Conservation (phyloP, 2,329 filamentous ascomycete species). For the Ophiostoma sp. region DNA sequence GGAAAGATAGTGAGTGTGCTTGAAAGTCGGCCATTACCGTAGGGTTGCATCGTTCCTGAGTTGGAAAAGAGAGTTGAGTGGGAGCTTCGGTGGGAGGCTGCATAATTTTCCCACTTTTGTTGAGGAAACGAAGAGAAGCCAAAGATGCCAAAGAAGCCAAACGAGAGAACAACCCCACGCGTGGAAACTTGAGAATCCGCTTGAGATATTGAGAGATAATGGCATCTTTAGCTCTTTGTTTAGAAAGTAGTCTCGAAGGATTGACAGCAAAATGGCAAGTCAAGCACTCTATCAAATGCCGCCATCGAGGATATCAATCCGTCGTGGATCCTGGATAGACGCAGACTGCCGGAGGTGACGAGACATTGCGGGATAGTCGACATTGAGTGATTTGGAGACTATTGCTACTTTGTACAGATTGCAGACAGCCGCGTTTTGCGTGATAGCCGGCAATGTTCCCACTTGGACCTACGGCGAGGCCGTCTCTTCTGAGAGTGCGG, state of each 20-base stretch:
- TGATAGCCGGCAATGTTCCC: not conserved
- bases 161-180: not conserved
- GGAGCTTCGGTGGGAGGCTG: not conserved
- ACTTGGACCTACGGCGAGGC: not conserved
- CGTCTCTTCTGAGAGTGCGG: not conserved
- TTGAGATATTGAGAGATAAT: not conserved
- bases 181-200: not conserved
- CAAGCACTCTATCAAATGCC: not conserved
- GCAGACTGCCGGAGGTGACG: conserved; percentile 3
- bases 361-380: not conserved
- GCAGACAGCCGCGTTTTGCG: not conserved
- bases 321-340: not conserved
- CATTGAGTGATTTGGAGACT: not conserved
- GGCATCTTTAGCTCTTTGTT: not conserved
- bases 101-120: not conserved
- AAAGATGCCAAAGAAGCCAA: not conserved
- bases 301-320: not conserved
- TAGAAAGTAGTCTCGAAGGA: not conserved
- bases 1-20: not conserved
- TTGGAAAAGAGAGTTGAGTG: not conserved
- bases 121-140: not conserved
- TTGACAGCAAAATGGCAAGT: not conserved
- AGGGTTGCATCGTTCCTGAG: conserved; percentile 1
- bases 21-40: conserved; percentile 7
- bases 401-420: not conserved